These are phyloP conservation scores for Macrophomina phaseolina DNA, from an alignment of 2,329 filamentous ascomycete species.

Conservation along the genomic window DNA sequence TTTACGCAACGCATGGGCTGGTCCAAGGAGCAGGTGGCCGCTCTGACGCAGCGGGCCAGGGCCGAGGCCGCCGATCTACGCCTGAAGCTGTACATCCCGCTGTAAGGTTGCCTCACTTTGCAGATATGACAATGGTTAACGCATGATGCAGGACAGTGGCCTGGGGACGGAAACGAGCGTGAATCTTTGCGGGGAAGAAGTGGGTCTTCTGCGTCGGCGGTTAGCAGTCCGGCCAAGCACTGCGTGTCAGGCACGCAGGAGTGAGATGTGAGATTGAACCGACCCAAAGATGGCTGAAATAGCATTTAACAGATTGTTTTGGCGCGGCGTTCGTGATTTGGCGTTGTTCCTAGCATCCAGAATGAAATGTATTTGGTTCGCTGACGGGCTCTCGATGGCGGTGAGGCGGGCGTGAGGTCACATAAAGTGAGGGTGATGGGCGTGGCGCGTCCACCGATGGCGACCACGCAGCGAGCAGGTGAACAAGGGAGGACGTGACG, in stretches of 20 bases:
- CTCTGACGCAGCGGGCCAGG: conserved; percentile 38
- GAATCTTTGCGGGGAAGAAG: conserved; percentile 26
- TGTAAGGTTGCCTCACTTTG: conserved; percentile 37
- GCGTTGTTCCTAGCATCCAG: conserved; percentile 18
- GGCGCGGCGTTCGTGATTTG: conserved; percentile 13
- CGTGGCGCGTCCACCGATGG: not conserved
- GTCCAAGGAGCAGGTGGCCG: conserved; percentile 38
- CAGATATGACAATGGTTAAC: conserved; percentile 1
- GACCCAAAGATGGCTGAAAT: not conserved
- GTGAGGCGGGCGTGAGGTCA: not conserved
- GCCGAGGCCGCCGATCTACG: conserved; percentile 38
- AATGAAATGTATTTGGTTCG: conserved; percentile 8
- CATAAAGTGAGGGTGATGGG: not conserved
- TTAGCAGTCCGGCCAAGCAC: conserved; percentile 14
- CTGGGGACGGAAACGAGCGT: conserved; percentile 38
- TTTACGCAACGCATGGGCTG: conserved; percentile 42
- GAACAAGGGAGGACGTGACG: not conserved
- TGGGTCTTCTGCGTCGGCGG: conserved; percentile 22
- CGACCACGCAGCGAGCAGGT: not conserved
- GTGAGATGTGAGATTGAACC: conserved; percentile 13
- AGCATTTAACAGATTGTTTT: conserved; percentile 19
- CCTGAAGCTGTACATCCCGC: conserved; percentile 44
- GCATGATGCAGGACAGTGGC: conserved; percentile 32
- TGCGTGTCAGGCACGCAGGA: conserved; percentile 12
- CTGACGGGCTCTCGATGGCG: not conserved